A percentile compares a stretch with the other conserved stretches of the same genome.
Evolutionary conservation across 2,329 filamentous ascomycete species (phyloP).

Genomic region (Sporothrix phasma): DNA sequence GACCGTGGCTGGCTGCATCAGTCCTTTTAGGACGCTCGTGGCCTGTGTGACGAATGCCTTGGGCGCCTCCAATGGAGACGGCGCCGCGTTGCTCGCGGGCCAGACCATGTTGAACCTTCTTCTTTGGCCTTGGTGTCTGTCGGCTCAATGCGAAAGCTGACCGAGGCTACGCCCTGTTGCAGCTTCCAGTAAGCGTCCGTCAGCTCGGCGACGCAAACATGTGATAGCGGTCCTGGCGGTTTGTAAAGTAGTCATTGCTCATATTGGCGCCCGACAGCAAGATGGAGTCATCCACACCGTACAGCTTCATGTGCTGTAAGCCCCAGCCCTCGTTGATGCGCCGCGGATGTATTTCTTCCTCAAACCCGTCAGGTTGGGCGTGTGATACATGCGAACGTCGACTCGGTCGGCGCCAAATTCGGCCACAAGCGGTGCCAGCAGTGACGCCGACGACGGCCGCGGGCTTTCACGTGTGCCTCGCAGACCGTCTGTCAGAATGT

Average conservation of each 20-base stretch:
- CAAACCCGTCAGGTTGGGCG: conserved; percentile 82
- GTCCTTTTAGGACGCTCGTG: conserved; percentile 52
- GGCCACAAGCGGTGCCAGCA: conserved; percentile 70
- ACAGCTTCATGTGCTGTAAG: conserved; percentile 97
- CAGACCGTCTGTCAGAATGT: conserved; percentile 82
- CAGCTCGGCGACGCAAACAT: conserved; percentile 69
- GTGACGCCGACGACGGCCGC: conserved; percentile 72
- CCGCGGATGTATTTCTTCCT: conserved; percentile 76
- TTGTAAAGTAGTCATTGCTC: conserved; percentile 90
- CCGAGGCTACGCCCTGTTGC: conserved; percentile 63
- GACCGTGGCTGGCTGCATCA: conserved; percentile 41
- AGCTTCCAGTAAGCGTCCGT: conserved; percentile 74
- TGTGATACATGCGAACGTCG: conserved; percentile 95
- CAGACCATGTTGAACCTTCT: conserved; percentile 51
- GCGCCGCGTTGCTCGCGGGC: conserved; percentile 64
- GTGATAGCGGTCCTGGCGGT: conserved; percentile 90
- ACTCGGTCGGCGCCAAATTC: conserved; percentile 80
- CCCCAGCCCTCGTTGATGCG: conserved; percentile 98
- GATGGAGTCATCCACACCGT: conserved; percentile 89
- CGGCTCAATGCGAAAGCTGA: conserved; percentile 74
- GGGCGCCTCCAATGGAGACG: conserved; percentile 63
- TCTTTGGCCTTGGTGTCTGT: background rate
- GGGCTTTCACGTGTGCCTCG: conserved; percentile 88
- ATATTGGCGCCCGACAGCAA: conserved; percentile 92
- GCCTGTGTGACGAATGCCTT: conserved; percentile 60